These are phyloP conservation scores for Rhododendron vialii DNA, from an alignment of 148 eudicot genomes.

Conservation along the genomic window DNA sequence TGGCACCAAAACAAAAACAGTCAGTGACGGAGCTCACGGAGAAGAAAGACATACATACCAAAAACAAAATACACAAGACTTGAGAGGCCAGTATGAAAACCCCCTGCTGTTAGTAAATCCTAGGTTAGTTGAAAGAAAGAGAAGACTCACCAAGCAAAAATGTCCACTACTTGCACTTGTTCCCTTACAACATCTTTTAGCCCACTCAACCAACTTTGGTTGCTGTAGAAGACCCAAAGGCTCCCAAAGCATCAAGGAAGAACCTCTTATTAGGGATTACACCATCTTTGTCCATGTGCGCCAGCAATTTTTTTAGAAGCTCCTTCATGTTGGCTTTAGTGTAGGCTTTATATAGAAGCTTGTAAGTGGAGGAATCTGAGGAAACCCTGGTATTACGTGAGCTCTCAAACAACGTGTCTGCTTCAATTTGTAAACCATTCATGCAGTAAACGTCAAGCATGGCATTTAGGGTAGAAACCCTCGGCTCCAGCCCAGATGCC, in stretches of 20 bases:
- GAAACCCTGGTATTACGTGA: constrained; percentile 33
- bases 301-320: constrained; percentile 50
- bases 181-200: constrained; percentile 8
- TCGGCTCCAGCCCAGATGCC: constrained; percentile 52
- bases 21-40: not conserved
- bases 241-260: constrained; percentile 83
- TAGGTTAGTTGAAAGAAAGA: not conserved
- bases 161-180: not conserved
- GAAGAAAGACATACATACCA: not conserved
- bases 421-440: constrained; percentile 72
- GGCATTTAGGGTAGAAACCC: constrained; percentile 77
- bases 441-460: constrained; percentile 91
- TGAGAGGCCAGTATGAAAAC: not conserved
- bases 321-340: constrained; percentile 80
- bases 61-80: not conserved
- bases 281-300: constrained; percentile 73
- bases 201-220: constrained; percentile 9
- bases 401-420: constrained; percentile 57
- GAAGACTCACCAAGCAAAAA: not conserved
- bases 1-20: not conserved
- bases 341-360: constrained; percentile 87
- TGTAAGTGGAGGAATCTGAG: constrained; percentile 68
- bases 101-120: not conserved
- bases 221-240: constrained; percentile 45
- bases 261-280: constrained; percentile 44